Evolutionary conservation across 345 rosid species (phyloP).

Genomic region (Erodium maritimum): DNA sequence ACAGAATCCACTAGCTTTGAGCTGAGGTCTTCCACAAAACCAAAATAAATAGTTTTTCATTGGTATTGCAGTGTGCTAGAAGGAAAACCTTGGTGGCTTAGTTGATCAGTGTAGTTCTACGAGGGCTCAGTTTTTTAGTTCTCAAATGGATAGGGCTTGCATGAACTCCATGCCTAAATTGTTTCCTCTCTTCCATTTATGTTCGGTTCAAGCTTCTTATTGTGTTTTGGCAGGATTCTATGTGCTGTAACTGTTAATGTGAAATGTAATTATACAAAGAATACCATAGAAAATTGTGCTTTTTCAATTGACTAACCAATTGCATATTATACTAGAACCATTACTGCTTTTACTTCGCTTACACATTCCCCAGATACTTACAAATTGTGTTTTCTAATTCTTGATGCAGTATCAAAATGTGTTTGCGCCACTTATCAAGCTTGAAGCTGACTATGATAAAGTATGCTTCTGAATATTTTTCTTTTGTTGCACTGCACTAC

Average conservation of each 20-base stretch:
- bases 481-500: neutral
- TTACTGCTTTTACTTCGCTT: neutral
- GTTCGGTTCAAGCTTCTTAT: neutral
- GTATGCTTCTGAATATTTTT: slow-evolving; percentile 24
- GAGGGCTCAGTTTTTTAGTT: neutral
- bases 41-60: neutral
- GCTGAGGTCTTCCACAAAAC: neutral
- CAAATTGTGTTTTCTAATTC: slow-evolving; percentile 12
- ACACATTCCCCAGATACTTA: neutral
- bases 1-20: neutral
- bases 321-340: neutral
- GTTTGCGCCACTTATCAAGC: slow-evolving; percentile 97
- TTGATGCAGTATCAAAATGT: slow-evolving; percentile 97
- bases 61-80: neutral
- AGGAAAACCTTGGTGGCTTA: neutral
- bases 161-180: neutral
- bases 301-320: neutral
- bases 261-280: neutral
- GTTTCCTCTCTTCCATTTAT: neutral
- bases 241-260: neutral
- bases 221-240: neutral
- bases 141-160: neutral
- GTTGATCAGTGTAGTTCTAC: neutral
- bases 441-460: slow-evolving; percentile 99
- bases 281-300: neutral